phyloP scores from a whole-genome alignment of 2,329 filamentous ascomycete species.

The Dichotomopilus funicola region DNA sequence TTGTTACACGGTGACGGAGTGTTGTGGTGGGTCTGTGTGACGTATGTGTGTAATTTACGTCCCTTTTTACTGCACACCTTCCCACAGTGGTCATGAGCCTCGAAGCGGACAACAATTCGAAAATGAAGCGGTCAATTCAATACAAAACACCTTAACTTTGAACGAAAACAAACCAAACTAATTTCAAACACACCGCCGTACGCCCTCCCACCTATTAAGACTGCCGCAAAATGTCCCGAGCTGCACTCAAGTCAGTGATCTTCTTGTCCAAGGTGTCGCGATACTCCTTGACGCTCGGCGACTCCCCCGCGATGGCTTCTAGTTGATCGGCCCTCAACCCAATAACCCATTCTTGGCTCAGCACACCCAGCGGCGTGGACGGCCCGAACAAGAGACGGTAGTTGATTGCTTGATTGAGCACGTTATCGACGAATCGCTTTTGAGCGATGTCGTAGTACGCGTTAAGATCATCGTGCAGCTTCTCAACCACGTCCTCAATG shows the following conservation, averaged over 20 bases:
- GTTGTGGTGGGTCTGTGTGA: no score
- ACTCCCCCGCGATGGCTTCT: slow-evolving; percentile 25
- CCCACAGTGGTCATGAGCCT: no score
- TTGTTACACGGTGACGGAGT: no score
- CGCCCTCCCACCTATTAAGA: background rate
- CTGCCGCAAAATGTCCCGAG: slow-evolving; percentile 22
- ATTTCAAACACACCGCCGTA: background rate
- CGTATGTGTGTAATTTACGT: no score
- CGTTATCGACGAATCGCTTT: slow-evolving; percentile 31
- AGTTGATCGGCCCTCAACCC: slow-evolving; percentile 21
- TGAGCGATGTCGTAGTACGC: slow-evolving; percentile 31
- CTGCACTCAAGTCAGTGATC: slow-evolving; percentile 23
- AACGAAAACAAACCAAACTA: no score
- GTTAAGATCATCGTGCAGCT: slow-evolving; percentile 28
- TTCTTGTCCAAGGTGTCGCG: slow-evolving; percentile 22
- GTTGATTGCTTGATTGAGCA: slow-evolving; percentile 29
- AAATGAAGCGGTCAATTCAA: no score
- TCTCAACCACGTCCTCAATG: slow-evolving; percentile 20
- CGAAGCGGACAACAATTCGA: no score
- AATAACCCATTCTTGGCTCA: slow-evolving; percentile 29
- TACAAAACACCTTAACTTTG: no score
- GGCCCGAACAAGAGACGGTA: slow-evolving; percentile 25
- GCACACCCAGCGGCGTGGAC: slow-evolving; percentile 25
- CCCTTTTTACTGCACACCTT: no score
- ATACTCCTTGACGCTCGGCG: slow-evolving; percentile 15